Evolutionary conservation across 768 basidiomycete genomes (phyloP).

Genomic region (Wakefieldia striispora): DNA sequence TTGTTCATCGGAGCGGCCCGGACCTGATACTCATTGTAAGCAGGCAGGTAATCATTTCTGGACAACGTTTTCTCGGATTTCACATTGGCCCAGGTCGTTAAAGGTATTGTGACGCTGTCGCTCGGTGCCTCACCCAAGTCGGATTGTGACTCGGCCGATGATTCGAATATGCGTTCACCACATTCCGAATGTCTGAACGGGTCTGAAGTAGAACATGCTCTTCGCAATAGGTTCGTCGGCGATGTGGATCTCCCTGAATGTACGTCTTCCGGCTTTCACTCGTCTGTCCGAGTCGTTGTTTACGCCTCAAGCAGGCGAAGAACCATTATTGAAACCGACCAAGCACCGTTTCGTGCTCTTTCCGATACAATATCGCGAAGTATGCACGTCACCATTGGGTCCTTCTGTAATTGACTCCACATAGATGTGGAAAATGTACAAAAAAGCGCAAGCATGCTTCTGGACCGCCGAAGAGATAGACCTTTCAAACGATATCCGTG

Average conservation of each 20-base stretch:
- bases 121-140: constrained; percentile 1
- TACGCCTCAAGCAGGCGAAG: constrained; percentile 35
- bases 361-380: constrained; percentile 90
- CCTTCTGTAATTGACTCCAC: not conserved
- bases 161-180: not conserved
- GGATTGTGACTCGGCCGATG: constrained; percentile 1
- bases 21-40: not conserved
- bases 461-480: constrained; percentile 94
- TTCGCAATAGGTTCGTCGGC: constrained; percentile 13
- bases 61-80: not conserved
- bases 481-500: constrained; percentile 76
- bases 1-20: no score
- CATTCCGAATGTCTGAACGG: not conserved
- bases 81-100: constrained; percentile 2
- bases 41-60: constrained; percentile 1
- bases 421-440: constrained; percentile 94
- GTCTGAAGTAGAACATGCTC: not conserved
- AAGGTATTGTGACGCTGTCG: constrained; percentile 5
- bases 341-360: constrained; percentile 85
- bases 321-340: constrained; percentile 78
- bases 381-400: constrained; percentile 33
- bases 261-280: not conserved
- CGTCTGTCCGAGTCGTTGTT: not conserved
- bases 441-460: constrained; percentile 89
- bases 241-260: constrained; percentile 21